These are phyloP conservation scores for Ramalina intermedia DNA, from an alignment of 495 filamentous ascomycete genomes.

Conservation along the genomic window DNA sequence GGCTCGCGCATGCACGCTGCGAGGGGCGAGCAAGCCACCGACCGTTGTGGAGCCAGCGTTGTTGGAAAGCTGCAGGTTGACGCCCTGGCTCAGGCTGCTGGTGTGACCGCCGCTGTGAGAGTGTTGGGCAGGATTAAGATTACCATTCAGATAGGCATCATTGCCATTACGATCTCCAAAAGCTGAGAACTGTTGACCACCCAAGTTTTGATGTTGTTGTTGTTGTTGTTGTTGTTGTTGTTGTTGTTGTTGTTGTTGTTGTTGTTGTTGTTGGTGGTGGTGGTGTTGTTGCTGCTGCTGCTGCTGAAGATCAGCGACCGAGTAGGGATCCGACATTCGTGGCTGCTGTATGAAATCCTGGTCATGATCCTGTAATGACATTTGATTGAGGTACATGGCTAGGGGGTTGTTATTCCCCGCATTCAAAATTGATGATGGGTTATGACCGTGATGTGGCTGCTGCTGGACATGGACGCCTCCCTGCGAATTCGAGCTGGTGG, in stretches of 20 bases:
- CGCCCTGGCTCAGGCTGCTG: conserved; percentile 44
- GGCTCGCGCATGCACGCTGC: conserved; percentile 63
- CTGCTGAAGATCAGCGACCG: conserved; percentile 41
- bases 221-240: conserved; percentile 39
- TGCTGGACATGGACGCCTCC: conserved; percentile 31
- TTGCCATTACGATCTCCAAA: conserved; percentile 35
- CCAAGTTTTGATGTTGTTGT: conserved; percentile 14
- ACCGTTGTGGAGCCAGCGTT: conserved; percentile 47
- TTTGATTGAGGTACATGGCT: conserved; percentile 85
- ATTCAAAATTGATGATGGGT: conserved; percentile 61
- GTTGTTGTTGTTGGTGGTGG: too few relatives aligned
- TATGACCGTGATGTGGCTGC: conserved; percentile 31
- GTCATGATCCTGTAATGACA: conserved; percentile 58
- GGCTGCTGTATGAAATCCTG: conserved; percentile 41
- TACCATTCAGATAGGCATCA: conserved; percentile 42
- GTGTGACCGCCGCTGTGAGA: conserved; percentile 31
- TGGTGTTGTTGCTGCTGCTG: conserved; percentile 49
- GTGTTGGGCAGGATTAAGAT: conserved; percentile 39
- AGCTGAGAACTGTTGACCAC: conserved; percentile 35
- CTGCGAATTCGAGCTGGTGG: conserved; percentile 35
- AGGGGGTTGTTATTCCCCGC: conserved; percentile 71
- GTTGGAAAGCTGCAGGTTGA: conserved; percentile 30
- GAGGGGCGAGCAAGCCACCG: conserved; percentile 60
- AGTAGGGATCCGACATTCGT: conserved; percentile 35
- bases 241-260: conserved; percentile 32